Conservation (phyloP, 1,284 basidiomycete genomes). For the Naganishia sp. region DNA sequence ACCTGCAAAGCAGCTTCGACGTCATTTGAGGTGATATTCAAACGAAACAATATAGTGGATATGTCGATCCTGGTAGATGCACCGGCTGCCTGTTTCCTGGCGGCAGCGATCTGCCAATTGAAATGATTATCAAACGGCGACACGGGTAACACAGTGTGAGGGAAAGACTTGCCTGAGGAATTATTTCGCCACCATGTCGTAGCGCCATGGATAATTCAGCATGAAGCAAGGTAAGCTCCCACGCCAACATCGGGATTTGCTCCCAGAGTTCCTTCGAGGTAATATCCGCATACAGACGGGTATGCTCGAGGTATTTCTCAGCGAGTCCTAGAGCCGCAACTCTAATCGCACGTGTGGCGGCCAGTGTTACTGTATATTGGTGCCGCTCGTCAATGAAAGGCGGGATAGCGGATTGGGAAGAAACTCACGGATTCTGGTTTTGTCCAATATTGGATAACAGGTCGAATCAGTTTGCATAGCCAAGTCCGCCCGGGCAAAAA, state of each 20-base stretch:
- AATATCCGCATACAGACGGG: slow-evolving; percentile 11
- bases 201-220: slow-evolving; percentile 13
- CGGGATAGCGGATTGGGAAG: neutral
- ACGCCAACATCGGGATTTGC: neutral
- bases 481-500: slow-evolving; percentile 44
- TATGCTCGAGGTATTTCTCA: slow-evolving; percentile 25
- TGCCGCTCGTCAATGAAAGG: neutral
- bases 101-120: neutral
- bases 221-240: slow-evolving; percentile 1
- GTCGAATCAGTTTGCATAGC: slow-evolving; percentile 34
- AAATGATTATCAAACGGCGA: slow-evolving; percentile 6
- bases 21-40: slow-evolving; percentile 8
- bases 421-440: slow-evolving; percentile 16
- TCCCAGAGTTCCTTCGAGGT: neutral
- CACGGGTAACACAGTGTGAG: neutral
- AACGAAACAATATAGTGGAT: slow-evolving; percentile 36
- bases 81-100: slow-evolving; percentile 35
- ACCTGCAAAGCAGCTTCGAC: neutral
- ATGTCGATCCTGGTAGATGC: slow-evolving; percentile 32
- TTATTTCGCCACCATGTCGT: slow-evolving; percentile 21
- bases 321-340: slow-evolving; percentile 30
- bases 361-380: slow-evolving; percentile 2
- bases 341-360: slow-evolving; percentile 21
- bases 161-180: slow-evolving; percentile 34
- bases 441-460: slow-evolving; percentile 22